These are phyloP conservation scores for Salinomyces thailandicus DNA, from an alignment of 2,329 filamentous ascomycete genomes.

Conservation along the genomic window DNA sequence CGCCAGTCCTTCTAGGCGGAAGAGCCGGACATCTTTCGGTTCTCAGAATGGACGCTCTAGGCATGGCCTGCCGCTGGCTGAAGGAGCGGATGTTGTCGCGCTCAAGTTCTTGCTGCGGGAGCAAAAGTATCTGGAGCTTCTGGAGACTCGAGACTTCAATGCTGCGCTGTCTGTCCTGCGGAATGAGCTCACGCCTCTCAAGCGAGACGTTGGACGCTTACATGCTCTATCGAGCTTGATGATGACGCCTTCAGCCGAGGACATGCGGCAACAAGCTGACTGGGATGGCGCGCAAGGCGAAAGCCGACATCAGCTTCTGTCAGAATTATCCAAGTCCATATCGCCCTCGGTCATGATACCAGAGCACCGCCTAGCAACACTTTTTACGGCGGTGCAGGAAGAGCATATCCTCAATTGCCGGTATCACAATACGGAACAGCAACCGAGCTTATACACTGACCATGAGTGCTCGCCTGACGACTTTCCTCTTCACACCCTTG, in stretches of 20 bases:
- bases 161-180: slow-evolving; percentile 74
- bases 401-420: slow-evolving; percentile 73
- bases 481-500: slow-evolving; percentile 63
- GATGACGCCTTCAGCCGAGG: slow-evolving; percentile 72
- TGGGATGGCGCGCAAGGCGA: slow-evolving; percentile 75
- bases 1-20: slow-evolving; percentile 11
- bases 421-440: slow-evolving; percentile 71
- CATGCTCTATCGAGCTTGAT: slow-evolving; percentile 80
- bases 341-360: slow-evolving; percentile 96
- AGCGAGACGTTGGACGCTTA: slow-evolving; percentile 64
- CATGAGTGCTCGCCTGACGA: slow-evolving; percentile 70
- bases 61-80: slow-evolving; percentile 59
- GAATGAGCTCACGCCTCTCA: slow-evolving; percentile 75
- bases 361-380: slow-evolving; percentile 70
- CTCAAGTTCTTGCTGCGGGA: slow-evolving; percentile 85
- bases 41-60: slow-evolving; percentile 17
- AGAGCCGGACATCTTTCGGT: slow-evolving; percentile 17
- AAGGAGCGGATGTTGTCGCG: slow-evolving; percentile 61
- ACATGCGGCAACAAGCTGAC: slow-evolving; percentile 63
- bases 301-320: slow-evolving; percentile 65
- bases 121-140: slow-evolving; percentile 86
- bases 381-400: slow-evolving; percentile 75
- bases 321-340: slow-evolving; percentile 77
- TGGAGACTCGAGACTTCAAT: slow-evolving; percentile 64
- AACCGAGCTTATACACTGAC: slow-evolving; percentile 80